Evolutionary conservation across 192 early-diverging fungal species (phyloP).

Genomic region (Backusella tarrabulga): DNA sequence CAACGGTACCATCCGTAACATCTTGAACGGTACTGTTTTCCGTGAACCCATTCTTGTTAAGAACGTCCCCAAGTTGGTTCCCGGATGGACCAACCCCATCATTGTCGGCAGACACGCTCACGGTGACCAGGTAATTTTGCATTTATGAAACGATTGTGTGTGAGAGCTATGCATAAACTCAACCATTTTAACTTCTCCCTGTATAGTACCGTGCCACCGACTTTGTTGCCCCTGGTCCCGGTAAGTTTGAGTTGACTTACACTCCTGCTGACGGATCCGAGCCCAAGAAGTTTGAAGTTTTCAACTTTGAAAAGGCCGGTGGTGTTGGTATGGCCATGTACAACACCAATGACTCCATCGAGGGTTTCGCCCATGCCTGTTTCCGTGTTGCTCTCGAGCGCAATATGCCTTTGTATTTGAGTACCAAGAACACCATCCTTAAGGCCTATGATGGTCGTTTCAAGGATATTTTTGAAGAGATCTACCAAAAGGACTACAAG

Average conservation of each 20-base stretch:
- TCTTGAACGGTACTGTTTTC: constrained; percentile 96
- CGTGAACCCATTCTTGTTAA: constrained; percentile 95
- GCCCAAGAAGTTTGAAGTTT: constrained; percentile 68
- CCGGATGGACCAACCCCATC: constrained; percentile 94
- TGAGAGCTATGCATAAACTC: no score
- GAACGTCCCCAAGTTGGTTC: constrained; percentile 89
- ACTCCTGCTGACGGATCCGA: constrained; percentile 80
- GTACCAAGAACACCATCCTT: constrained; percentile 97
- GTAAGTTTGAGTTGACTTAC: constrained; percentile 88
- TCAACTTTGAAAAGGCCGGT: constrained; percentile 75
- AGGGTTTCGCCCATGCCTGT: constrained; percentile 92
- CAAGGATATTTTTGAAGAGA: constrained; percentile 94
- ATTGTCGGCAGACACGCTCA: constrained; percentile 95
- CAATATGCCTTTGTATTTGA: constrained; percentile 92
- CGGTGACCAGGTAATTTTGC: constrained; percentile 77
- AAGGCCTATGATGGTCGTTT: constrained; percentile 97
- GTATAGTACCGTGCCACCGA: constrained; percentile 92
- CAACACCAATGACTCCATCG: constrained; percentile 89
- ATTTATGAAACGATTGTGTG: background rate
- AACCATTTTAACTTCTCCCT: background rate
- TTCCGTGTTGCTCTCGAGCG: constrained; percentile 91
- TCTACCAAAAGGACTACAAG: constrained; percentile 86
- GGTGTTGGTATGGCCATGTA: constrained; percentile 98
- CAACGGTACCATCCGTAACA: constrained; percentile 97
- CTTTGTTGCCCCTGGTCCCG: constrained; percentile 87